Percentiles rank a stretch among this genome's conserved stretches.
phyloP scores from a whole-genome alignment of 2,329 filamentous ascomycete species.

The Juglanconis sp. region DNA sequence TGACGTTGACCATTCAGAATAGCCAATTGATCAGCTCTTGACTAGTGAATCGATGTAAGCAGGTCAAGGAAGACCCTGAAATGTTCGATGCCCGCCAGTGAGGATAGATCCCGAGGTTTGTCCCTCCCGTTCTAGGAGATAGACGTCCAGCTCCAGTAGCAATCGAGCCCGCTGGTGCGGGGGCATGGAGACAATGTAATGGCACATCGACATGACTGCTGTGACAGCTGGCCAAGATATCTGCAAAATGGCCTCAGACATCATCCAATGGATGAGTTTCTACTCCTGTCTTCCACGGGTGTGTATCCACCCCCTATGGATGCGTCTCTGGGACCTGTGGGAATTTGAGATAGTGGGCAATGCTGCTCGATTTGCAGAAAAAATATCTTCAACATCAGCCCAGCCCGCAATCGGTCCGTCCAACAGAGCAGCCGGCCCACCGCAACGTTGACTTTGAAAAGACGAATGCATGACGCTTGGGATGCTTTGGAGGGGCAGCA shows the following conservation, averaged over 20 bases:
- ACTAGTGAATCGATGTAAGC: slow-evolving; percentile 12
- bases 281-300: not conserved
- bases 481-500: not conserved
- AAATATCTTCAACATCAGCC: not conserved
- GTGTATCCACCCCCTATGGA: not conserved
- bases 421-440: not conserved
- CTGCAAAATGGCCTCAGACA: not conserved
- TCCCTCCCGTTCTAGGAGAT: slow-evolving; percentile 5
- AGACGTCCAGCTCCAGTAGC: not conserved
- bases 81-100: not conserved
- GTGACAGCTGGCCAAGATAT: slow-evolving; percentile 6
- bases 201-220: slow-evolving; percentile 7
- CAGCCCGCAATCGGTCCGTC: not conserved
- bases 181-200: slow-evolving; percentile 14
- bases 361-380: not conserved
- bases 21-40: slow-evolving; percentile 9
- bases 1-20: slow-evolving; percentile 10
- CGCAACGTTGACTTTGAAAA: not conserved
- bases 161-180: not conserved
- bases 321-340: not conserved
- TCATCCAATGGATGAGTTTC: not conserved
- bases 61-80: not conserved
- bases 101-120: slow-evolving; percentile 6
- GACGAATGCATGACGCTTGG: not conserved
- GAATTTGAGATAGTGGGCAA: not conserved